Base-by-base conservation (phyloP, 495 filamentous ascomycete genomes). In the Tuber microsphaerosporum region DNA sequence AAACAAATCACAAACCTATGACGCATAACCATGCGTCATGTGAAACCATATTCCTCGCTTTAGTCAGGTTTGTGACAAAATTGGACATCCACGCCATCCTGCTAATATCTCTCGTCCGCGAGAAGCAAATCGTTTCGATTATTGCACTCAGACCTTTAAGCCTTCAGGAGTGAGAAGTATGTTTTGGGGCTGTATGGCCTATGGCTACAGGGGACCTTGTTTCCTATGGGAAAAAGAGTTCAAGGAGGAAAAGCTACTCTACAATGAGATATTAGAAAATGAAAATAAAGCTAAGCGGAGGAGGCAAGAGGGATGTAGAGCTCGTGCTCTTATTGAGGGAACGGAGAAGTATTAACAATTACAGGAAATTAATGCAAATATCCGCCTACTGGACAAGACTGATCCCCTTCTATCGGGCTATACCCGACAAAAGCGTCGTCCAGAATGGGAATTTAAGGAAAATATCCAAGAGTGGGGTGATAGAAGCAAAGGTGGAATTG, bases 381-480 rank as follows among this genome's bases (percentile, higher is more conserved):
- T 74, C 22, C 12, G 19, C 0, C 10, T 20, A 69, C 17, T 68
- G 19, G 72, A 74, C 44, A 1, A 31, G 44, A 37, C 31, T 1
- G 34, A 74, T 16, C 56, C 39, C 69, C 20, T 74, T 44, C 44
- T 22, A 48, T 75, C 68, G 22, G 68, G 45, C 19, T 0, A 41
- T 44, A 39, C 43, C 1, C 34, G 48, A 41, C 72, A 74, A 31
- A 74, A 74, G 26, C 17, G 51, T 16, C 14, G 8, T 39, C 41
- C 70, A 22, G 56, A 69, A 19, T 76, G 75, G 75, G 48, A 76
- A 17, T 73, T 69, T 48, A 73, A 76, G 26, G 48, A 76, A 46
- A 0, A 43, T 0, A 69, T 72, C 20, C 46, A 43, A 8, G 51
- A 69, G 12, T 19, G 70, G 9, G 34, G 70, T 4, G 70, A 48